Percentiles rank a stretch among this genome's conserved stretches.
These are phyloP conservation scores for Saxispiralis lemnorum DNA, from an alignment of 495 filamentous ascomycete species.

Conservation along the genomic window DNA sequence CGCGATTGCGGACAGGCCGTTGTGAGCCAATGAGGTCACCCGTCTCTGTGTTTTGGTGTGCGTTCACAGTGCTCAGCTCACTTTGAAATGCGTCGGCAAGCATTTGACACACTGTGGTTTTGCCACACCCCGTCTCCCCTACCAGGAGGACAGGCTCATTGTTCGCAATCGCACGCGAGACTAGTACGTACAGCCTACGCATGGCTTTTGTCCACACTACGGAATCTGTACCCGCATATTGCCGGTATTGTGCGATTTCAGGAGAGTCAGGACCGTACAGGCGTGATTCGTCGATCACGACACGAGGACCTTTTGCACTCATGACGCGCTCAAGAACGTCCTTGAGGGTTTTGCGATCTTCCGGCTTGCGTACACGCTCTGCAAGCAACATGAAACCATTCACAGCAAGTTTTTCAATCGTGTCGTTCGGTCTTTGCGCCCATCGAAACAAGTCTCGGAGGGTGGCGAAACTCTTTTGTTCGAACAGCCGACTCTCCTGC, in stretches of 20 bases:
- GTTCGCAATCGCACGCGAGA: slow-evolving; percentile 66
- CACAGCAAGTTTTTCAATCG: slow-evolving; percentile 68
- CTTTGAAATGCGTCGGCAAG: slow-evolving; percentile 63
- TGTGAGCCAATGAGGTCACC: slow-evolving; percentile 94
- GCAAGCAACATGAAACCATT: slow-evolving; percentile 94
- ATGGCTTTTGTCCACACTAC: slow-evolving; percentile 93
- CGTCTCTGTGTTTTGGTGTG: slow-evolving; percentile 92
- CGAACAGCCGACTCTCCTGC: slow-evolving; percentile 77
- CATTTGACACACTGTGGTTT: slow-evolving; percentile 89
- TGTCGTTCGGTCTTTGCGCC: slow-evolving; percentile 75
- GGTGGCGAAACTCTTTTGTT: slow-evolving; percentile 95
- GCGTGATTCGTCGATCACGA: slow-evolving; percentile 51
- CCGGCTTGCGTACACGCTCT: slow-evolving; percentile 79
- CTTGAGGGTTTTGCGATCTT: slow-evolving; percentile 72
- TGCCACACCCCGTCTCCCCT: slow-evolving; percentile 92
- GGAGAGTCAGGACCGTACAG: slow-evolving; percentile 46
- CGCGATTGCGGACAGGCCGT: slow-evolving; percentile 71
- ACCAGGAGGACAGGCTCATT: slow-evolving; percentile 89
- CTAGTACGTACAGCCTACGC: slow-evolving; percentile 71
- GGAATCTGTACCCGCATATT: slow-evolving; percentile 31
- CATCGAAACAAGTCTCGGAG: slow-evolving; percentile 91
- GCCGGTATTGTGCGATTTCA: slow-evolving; percentile 36
- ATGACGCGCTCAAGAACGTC: slow-evolving; percentile 81
- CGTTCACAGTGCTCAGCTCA: slow-evolving; percentile 75
- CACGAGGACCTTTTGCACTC: slow-evolving; percentile 34